A percentile compares a stretch with the other conserved stretches of the same genome.
phyloP scores from a whole-genome alignment of 257 asterid genomes.

The Verbena officinalis region DNA sequence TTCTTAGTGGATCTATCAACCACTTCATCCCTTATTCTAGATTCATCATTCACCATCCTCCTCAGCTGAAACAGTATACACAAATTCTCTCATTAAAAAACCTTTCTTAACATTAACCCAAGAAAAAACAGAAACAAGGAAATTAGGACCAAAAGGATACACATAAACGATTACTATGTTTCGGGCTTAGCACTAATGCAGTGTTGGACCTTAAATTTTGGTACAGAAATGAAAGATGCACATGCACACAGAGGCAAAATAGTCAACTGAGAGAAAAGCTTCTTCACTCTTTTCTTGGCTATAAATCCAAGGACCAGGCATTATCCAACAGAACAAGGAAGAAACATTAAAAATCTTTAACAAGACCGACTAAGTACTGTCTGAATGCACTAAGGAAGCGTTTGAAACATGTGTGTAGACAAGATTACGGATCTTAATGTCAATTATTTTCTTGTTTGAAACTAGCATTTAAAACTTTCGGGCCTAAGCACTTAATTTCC shows the following conservation, averaged over 20 bases:
- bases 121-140: neutral
- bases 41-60: conserved; percentile 23
- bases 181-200: neutral
- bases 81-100: neutral
- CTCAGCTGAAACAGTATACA: conserved; percentile 25
- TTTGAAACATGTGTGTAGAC: too few species aligned
- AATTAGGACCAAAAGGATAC: neutral
- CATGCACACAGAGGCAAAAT: neutral
- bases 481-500: too few species aligned
- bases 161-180: too few species aligned
- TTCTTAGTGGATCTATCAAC: conserved; percentile 21
- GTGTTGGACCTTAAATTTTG: neutral
- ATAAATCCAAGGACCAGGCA: neutral
- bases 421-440: too few species aligned
- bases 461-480: too few species aligned
- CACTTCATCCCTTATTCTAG: conserved; percentile 7
- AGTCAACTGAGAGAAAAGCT: neutral
- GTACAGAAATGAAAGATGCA: neutral
- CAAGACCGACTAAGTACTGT: neutral
- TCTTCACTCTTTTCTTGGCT: neutral
- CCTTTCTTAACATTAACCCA: conserved; percentile 5
- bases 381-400: neutral
- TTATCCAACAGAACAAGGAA: neutral
- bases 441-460: too few species aligned
- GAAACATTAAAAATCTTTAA: neutral